Conservation (phyloP, 75 land plant species). For the Pinus albicaulis region DNA sequence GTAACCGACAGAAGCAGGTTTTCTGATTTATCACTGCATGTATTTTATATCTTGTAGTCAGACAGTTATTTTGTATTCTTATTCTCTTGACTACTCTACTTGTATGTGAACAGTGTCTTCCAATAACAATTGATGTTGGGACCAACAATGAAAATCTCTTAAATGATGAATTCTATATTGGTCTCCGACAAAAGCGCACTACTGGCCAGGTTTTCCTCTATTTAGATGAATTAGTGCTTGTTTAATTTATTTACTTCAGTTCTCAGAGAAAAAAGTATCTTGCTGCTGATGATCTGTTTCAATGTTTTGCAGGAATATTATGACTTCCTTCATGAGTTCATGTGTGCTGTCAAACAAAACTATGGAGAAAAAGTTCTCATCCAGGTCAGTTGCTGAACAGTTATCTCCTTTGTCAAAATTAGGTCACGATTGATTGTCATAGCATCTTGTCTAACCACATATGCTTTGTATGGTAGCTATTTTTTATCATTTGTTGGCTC, state of each 20-base stretch:
- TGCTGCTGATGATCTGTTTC: neutral
- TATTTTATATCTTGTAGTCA: neutral
- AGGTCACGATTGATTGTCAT: neutral
- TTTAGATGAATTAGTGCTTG: neutral
- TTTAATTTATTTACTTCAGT: neutral
- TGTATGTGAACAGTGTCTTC: conserved; percentile 65
- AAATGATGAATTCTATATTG: conserved; percentile 90
- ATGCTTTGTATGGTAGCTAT: neutral
- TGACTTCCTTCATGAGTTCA: conserved; percentile 78
- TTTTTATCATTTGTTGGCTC: neutral
- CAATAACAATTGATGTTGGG: conserved; percentile 92
- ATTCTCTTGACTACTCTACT: neutral
- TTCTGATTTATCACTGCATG: neutral
- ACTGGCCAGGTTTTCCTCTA: conserved; percentile 68
- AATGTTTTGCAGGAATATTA: conserved; percentile 49
- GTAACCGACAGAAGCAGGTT: conserved; percentile 1
- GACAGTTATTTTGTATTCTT: neutral
- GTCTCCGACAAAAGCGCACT: conserved; percentile 68
- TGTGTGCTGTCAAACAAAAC: conserved; percentile 81
- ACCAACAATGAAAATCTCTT: conserved; percentile 91
- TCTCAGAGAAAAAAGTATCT: neutral
- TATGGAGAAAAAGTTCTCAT: conserved; percentile 91
- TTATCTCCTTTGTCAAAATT: neutral
- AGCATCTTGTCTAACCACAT: neutral
- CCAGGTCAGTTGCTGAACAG: conserved; percentile 35